A percentile compares a stretch with the other conserved stretches of the same genome.
phyloP scores from a whole-genome alignment of 306 rosid species.

The Alnus rubra region DNA sequence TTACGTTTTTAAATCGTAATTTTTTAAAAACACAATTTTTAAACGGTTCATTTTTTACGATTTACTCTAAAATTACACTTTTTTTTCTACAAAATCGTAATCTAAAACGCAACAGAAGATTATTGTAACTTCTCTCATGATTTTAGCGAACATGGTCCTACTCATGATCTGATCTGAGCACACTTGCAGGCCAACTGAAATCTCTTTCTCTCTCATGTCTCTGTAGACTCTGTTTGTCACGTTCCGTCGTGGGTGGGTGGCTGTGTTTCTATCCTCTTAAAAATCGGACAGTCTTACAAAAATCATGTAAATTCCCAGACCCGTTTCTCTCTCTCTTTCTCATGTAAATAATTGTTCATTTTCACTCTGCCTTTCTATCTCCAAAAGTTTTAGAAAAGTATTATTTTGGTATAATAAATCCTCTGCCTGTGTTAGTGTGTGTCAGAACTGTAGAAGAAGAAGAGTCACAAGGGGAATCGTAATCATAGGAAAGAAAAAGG shows the following conservation, averaged over 20 bases:
- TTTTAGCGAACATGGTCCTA: no score
- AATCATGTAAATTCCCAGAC: background rate
- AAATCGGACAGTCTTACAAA: slow-evolving; percentile 28
- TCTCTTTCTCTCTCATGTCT: slow-evolving; percentile 17
- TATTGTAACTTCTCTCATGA: no score
- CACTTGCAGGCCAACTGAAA: background rate
- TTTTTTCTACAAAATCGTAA: no score
- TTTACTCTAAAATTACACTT: no score
- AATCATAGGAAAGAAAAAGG: slow-evolving; percentile 15
- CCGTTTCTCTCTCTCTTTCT: slow-evolving; percentile 19
- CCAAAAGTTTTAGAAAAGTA: slow-evolving; percentile 6
- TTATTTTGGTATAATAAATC: slow-evolving; percentile 23
- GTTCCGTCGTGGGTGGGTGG: slow-evolving; percentile 50
- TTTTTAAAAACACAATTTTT: no score
- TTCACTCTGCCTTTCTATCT: background rate
- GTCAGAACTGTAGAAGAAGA: slow-evolving; percentile 43
- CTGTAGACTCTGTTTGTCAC: slow-evolving; percentile 34
- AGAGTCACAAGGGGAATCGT: slow-evolving; percentile 22
- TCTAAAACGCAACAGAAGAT: no score
- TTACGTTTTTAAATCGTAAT: no score
- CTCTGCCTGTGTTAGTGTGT: slow-evolving; percentile 30
- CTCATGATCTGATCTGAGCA: no score
- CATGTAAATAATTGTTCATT: slow-evolving; percentile 24
- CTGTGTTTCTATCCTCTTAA: slow-evolving; percentile 23
- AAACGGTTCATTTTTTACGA: no score